phyloP scores from a whole-genome alignment of 2,329 filamentous ascomycete genomes.

The Fusarium pilosicola region DNA sequence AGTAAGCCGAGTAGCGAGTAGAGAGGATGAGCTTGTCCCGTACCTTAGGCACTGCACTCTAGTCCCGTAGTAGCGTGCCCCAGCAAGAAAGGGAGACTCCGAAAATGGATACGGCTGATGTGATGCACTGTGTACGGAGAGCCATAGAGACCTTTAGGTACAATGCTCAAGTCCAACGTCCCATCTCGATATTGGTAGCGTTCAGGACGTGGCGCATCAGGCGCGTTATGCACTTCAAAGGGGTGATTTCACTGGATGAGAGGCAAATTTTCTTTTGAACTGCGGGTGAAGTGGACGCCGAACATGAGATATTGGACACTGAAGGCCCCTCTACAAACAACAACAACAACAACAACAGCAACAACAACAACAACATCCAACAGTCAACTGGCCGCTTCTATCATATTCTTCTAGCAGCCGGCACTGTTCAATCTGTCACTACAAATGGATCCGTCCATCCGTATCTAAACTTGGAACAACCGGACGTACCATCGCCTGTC shows the following conservation, averaged over 20 bases:
- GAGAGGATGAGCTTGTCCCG: neutral
- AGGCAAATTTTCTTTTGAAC: neutral
- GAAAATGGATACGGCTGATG: slow-evolving; percentile 29
- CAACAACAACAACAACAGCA: neutral
- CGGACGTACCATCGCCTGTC: slow-evolving; percentile 34
- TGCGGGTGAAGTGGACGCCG: neutral
- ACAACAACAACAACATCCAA: neutral
- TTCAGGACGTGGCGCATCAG: slow-evolving; percentile 28
- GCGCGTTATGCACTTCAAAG: slow-evolving; percentile 24
- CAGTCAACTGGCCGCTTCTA: neutral
- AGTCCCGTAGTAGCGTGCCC: slow-evolving; percentile 31
- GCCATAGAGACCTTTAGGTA: neutral
- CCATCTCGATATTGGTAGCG: slow-evolving; percentile 38
- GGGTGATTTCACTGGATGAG: slow-evolving; percentile 22
- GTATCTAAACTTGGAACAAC: slow-evolving; percentile 39
- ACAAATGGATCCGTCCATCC: slow-evolving; percentile 22
- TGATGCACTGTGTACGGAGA: slow-evolving; percentile 39
- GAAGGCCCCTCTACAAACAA: neutral
- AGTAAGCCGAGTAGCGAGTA: slow-evolving; percentile 18
- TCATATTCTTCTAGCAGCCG: neutral
- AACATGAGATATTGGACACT: neutral
- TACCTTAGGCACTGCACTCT: neutral
- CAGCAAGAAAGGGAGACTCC: slow-evolving; percentile 38
- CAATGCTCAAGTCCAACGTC: slow-evolving; percentile 41
- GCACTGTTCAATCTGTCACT: slow-evolving; percentile 22